A percentile compares a stretch with the other conserved stretches of the same genome.
These are phyloP conservation scores for Aspergillus sp. DNA, from an alignment of 2,329 filamentous ascomycete genomes.

Conservation along the genomic window DNA sequence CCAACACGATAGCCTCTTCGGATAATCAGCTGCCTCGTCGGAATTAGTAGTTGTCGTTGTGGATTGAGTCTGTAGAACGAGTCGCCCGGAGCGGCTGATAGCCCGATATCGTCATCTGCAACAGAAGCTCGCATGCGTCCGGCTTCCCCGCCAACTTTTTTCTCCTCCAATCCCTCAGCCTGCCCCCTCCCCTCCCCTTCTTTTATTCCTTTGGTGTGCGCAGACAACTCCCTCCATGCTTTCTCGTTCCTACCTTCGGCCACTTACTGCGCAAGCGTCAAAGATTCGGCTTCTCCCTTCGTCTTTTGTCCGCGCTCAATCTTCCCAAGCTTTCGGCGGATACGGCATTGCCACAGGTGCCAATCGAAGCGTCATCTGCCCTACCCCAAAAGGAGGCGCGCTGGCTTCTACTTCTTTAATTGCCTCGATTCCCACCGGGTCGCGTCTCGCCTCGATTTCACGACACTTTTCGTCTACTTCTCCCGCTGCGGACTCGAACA, in stretches of 20 bases:
- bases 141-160: constrained; percentile 16
- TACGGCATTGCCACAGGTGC: constrained; percentile 21
- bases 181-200: constrained; percentile 3
- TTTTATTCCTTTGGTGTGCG: constrained; percentile 1
- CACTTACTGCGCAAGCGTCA: constrained; percentile 24
- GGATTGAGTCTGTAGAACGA: neutral
- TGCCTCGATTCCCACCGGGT: constrained; percentile 20
- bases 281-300: constrained; percentile 22
- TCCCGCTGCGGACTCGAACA: constrained; percentile 28
- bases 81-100: neutral
- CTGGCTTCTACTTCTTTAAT: constrained; percentile 31
- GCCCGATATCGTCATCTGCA: constrained; percentile 6
- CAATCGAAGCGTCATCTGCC: constrained; percentile 2
- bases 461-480: constrained; percentile 46
- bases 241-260: constrained; percentile 24
- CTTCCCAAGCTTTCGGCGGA: constrained; percentile 16
- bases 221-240: constrained; percentile 26
- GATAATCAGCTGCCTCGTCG: neutral
- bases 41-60: neutral
- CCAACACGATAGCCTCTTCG: neutral
- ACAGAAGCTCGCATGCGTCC: constrained; percentile 4
- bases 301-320: constrained; percentile 8
- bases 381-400: constrained; percentile 12
- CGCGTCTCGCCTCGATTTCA: constrained; percentile 46
- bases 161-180: constrained; percentile 2